Base-by-base conservation (phyloP, 1,284 basidiomycete genomes). In the Tremellales sp. region DNA sequence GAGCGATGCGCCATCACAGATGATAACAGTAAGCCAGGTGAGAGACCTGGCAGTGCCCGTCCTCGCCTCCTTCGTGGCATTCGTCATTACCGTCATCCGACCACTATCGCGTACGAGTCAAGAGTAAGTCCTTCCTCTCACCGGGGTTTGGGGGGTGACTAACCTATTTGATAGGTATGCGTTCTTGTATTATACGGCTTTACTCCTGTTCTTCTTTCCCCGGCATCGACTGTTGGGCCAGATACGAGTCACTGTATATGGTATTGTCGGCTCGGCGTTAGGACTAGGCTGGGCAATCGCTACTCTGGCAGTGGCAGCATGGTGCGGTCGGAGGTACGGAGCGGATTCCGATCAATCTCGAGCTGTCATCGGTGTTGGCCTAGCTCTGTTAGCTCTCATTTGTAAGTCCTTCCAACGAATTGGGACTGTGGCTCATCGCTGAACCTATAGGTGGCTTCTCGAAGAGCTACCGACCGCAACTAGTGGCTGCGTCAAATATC, bases 181-280 rank as follows among this genome's bases (percentile, higher is more conserved):
- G 2, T 76, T 74, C 40, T 59, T 75, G 39, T 58, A 64, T 4
- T 64, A 67, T 48, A 75, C 74, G 1, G 58, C 65, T 3, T 53
- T 68, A 19, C 44, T 71, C 8, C 64, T 76, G 12, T 75, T 74
- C 64, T 76, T 72, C 59, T 74, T 75, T 39, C 73, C 74, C 0
- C 52, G 60, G n/a, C 67, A 66, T 2, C 59, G 61, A 0, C 8
- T 36, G 26, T 40, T 45, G 22, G 43, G 17, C 36, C 12, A 26
- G 1, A 13, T 43, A n/a, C 11, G 22, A 12, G 10, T 31, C 17
- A 11, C 40, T 61, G 64, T 65, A 5, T 56, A 69, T n/a, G 64
- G 66, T 6, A 41, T 73, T 1, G 17, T 62, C 7, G 73, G 66
- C 2, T 64, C 61, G 0, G 42, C 64, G 1, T 26, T 65, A 1